Base-by-base conservation (phyloP, 2,329 filamentous ascomycete species). In the Aureobasidium sp. region DNA sequence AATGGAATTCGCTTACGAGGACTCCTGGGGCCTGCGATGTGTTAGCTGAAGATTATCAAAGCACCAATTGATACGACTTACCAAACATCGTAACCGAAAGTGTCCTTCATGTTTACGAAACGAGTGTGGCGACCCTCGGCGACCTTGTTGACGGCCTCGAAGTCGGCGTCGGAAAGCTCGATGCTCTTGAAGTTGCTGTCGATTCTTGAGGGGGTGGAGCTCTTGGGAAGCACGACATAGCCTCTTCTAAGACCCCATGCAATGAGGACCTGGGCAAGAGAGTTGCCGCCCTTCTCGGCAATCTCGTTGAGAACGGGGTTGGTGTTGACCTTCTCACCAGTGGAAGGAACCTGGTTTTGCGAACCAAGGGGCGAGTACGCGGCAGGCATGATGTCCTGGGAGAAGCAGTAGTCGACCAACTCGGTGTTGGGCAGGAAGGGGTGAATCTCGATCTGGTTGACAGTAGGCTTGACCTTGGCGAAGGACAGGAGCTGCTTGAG, bases 41-140 rank as follows among this genome's bases (percentile, higher is more conserved):
- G 53, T 57, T 46, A 57, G 53, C 8, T 15, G 15, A 10, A 15
- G 25, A 25, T 33, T 19, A 21, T 35, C 19, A 33, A 23, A n/a
- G 11, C 9, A 7, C 35, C n/a, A n/a, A 37, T 35, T 19, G 27
- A 33, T 42, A 11, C 38, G 19, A 57, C 53, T 57, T 46, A 57
- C 75, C 75, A 77, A 53, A 89, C 81, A 67, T 90, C 79, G 70
- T 87, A 88, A 7, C 87, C 87, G 71, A 90, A 90, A 1, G 85
- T 88, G 65, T 89, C 86, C 79, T 88, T 90, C 87, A 90, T 90
- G 76, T 90, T 89, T 62, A 90, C 87, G 68, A 90, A 90, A 38
- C 87, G 82, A 27, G 81, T 82, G 72, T 88, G 84, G 55, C 86
- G 79, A 37, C 84, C 83, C 70, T 82, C 78, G 0, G 86, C 85